Base-by-base conservation (phyloP, 2,329 filamentous ascomycete species). In the Myrmaecium sp. region DNA sequence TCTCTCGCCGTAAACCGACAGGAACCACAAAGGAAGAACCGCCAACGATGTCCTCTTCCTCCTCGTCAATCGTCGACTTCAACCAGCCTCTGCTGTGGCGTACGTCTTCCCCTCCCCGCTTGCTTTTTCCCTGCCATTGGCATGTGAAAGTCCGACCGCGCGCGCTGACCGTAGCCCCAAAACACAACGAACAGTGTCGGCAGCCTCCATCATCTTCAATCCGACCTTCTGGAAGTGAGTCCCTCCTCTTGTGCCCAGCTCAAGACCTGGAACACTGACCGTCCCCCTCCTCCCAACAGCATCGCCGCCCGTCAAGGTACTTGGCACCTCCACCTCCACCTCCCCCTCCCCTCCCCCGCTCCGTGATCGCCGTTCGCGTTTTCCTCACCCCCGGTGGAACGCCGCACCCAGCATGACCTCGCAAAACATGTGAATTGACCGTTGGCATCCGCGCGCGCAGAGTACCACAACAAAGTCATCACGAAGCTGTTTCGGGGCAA, bases 201-300 rank as follows among this genome's bases (percentile, higher is more conserved):
- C 74, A 25, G 65, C 63, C 30, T 69, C 79, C 28, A 92, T 98
- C 55, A 66, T 75, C 25, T 95, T 98, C 58, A 98, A 98, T 56
- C 89, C 89, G 13, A 75, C 89, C n/a, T 95, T 94, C 56, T 98
- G 89, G 89, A 98, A 98, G 84, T 93, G 66, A 63, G 80, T 66
- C 28, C 6, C 18, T 23, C 18, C 11, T 7, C 26, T 33, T 36
- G n/a, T n/a, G n/a, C n/a, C n/a, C n/a, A n/a, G n/a, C n/a, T n/a
- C n/a, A n/a, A n/a, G n/a, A n/a, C n/a, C 56, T 98, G 89, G 89
- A 98, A 98, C 84, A 93, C 66, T 63, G 80, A 66, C 28, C 6
- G 18, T 23, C 18, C 11, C 7, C 26, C 33, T 36, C 7, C 3
- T 14, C 23, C 27, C 25, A 36, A 17, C 39, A 91, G 81, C 52